phyloP scores from a whole-genome alignment of 2,329 filamentous ascomycete genomes.

The Claviceps arundinis region DNA sequence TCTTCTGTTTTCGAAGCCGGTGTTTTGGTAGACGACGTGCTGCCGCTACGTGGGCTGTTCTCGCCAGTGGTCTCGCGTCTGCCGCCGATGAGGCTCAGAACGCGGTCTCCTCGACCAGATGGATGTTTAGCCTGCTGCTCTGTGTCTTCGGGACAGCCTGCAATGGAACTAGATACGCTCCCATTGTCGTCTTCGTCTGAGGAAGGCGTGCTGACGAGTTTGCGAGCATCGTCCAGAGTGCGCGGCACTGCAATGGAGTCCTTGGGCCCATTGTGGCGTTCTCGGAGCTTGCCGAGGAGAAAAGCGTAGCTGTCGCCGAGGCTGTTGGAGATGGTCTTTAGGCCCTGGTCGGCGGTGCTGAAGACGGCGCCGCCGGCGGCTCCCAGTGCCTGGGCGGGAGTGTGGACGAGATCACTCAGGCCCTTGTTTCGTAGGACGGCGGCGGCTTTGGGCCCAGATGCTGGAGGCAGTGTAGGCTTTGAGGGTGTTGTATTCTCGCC shows the following conservation, averaged over 20 bases:
- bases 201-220: constrained; percentile 65
- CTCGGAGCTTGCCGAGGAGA: constrained; percentile 74
- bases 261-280: constrained; percentile 38
- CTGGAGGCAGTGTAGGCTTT: constrained; percentile 24
- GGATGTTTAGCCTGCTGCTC: constrained; percentile 16
- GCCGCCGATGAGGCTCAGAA: constrained; percentile 60
- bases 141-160: constrained; percentile 28
- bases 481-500: constrained; percentile 19
- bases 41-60: constrained; percentile 45
- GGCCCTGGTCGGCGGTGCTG: constrained; percentile 76
- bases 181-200: constrained; percentile 49
- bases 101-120: constrained; percentile 42
- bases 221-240: constrained; percentile 84
- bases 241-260: constrained; percentile 56
- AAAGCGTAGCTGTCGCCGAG: constrained; percentile 91
- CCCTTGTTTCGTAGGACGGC: constrained; percentile 54
- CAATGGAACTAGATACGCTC: constrained; percentile 39
- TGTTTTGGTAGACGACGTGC: constrained; percentile 49
- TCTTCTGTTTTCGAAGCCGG: constrained; percentile 35
- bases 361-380: constrained; percentile 75
- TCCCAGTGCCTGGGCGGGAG: constrained; percentile 67
- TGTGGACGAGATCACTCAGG: constrained; percentile 75
- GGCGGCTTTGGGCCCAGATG: constrained; percentile 28
- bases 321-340: constrained; percentile 85
- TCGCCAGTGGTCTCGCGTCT: constrained; percentile 67